A percentile compares a stretch with the other conserved stretches of the same genome.
Evolutionary conservation across 73 alveolate species (phyloP).

Genomic region (Paraurostyla sp.): DNA sequence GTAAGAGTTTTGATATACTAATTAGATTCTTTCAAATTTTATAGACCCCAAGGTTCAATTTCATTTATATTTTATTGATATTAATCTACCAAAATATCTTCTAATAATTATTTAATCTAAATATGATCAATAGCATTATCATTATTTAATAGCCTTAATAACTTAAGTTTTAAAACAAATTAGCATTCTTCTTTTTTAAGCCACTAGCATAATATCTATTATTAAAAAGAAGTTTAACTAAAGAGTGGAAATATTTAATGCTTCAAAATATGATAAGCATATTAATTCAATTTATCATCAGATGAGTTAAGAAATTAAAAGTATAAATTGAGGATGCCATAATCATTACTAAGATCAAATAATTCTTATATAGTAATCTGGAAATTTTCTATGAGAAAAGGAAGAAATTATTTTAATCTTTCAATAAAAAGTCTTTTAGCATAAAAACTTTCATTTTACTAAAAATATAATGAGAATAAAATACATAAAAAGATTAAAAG

Average conservation of each 20-base stretch:
- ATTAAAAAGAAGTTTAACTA: background rate
- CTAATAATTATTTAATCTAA: too few species aligned
- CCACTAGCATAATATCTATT: too few species aligned
- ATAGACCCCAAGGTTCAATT: too few species aligned
- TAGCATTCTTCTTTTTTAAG: too few species aligned
- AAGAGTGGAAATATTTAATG: background rate
- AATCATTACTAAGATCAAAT: background rate
- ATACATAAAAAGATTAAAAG: background rate
- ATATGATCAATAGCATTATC: too few species aligned
- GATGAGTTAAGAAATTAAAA: background rate
- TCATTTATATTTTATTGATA: too few species aligned
- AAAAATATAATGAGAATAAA: background rate
- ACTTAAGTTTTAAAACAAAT: too few species aligned
- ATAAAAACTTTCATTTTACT: background rate
- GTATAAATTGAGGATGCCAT: background rate
- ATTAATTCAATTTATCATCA: background rate
- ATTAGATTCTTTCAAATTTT: too few species aligned
- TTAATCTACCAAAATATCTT: too few species aligned
- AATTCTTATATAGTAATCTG: background rate
- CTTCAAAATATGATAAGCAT: background rate
- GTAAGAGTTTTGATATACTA: too few species aligned
- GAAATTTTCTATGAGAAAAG: background rate
- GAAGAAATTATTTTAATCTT: background rate
- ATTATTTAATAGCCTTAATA: too few species aligned
- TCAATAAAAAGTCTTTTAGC: background rate